Base-by-base conservation (phyloP, 1,284 basidiomycete species). In the Bjerkandera adusta region DNA sequence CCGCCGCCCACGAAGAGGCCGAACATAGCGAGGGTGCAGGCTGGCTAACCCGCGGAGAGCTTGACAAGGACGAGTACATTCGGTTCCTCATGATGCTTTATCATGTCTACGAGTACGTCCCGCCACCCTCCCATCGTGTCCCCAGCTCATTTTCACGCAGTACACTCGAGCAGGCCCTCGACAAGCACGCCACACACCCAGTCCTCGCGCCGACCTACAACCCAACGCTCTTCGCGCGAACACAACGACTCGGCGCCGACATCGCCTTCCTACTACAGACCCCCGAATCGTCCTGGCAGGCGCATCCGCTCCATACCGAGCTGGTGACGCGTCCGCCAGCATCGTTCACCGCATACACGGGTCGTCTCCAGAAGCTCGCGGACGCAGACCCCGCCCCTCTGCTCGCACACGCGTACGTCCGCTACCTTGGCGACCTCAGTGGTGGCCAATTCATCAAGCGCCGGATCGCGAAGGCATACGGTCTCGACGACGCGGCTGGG, bases 361-460 rank as follows among this genome's bases (percentile, higher is more conserved):
- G 67, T 15, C 73, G 75, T 35, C 68, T 81, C 30, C 60, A 76
- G 30, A 57, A 70, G 18, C 66, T 83, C 37, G 64, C 73, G 6
- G 59, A 70, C 33, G 48, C 62, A 3, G 76, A 83, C 45, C 78
- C 81, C 1, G 67, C 75, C 1, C 65, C 70, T 4, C 75, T 92
- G 18, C 75, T 92, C 12, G 83, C 89, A 0, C 89, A 92, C 63
- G 76, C 88, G 0, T 92, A 92, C 60, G 86, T 90, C 13, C 78
- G 89, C 29, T 92, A 92, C 66, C 76, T 93, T n/a, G 90, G 89
- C 47, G 90, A 93, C 64, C 72, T 92, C 26, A 85, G 81, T 38
- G 90, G 90, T 13, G 90, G 91, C 0, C 90, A 92, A 68, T 73
- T 79, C 51, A 85, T 92, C 56, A 73, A 81, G 24, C 72, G 78